These are phyloP conservation scores for Claviceps digitariae DNA, from an alignment of 2,329 filamentous ascomycete species.

Conservation along the genomic window DNA sequence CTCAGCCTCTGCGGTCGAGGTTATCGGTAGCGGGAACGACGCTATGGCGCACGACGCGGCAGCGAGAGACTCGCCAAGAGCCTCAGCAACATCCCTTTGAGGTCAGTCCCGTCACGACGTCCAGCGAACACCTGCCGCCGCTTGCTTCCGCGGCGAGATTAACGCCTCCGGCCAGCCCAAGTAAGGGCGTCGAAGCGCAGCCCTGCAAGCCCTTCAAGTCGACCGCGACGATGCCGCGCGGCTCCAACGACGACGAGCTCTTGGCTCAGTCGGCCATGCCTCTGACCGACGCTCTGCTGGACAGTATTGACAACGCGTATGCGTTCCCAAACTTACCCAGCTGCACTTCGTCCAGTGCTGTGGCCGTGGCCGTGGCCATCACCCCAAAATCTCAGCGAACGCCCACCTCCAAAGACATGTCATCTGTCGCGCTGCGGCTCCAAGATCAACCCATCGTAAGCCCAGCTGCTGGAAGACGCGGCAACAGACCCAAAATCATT, in stretches of 20 bases:
- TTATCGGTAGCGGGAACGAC: not conserved
- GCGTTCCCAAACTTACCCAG: not conserved
- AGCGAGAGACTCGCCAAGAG: not conserved
- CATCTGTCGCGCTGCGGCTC: not conserved
- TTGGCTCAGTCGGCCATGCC: not conserved
- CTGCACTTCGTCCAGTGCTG: not conserved
- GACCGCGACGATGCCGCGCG: not conserved
- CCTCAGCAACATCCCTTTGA: not conserved
- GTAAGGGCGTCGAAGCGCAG: not conserved
- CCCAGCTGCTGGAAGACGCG: not conserved
- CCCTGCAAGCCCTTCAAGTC: not conserved
- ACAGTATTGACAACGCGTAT: not conserved
- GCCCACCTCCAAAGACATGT: not conserved
- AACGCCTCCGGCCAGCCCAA: not conserved
- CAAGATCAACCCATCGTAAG: not conserved
- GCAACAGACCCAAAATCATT: not conserved
- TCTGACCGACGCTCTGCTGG: not conserved
- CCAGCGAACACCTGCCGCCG: not conserved
- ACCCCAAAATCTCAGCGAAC: not conserved
- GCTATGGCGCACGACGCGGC: not conserved
- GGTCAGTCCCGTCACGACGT: not conserved
- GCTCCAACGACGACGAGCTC: not conserved
- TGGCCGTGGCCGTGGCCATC: not conserved
- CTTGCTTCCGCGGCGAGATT: not conserved
- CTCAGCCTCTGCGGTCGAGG: not conserved